Conservation (phyloP, 176 grass and related monocot species). For the Alopecurus myosuroides region DNA sequence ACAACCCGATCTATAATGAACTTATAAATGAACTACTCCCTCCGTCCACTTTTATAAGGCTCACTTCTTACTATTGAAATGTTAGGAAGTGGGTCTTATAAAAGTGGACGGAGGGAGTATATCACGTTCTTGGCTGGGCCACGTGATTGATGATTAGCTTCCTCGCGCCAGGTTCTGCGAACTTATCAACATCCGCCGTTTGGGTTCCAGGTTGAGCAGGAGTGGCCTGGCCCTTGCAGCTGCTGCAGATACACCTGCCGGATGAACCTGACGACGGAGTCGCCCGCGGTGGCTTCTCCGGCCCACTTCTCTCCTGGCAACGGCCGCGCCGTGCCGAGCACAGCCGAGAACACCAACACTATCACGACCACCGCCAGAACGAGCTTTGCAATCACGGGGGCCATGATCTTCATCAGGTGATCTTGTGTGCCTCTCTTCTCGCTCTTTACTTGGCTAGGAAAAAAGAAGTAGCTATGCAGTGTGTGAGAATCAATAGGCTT, state of each 20-base stretch:
- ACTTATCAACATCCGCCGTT: slow-evolving; percentile 31
- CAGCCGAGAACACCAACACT: slow-evolving; percentile 14
- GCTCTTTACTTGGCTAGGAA: background rate
- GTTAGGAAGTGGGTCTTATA: too few species aligned
- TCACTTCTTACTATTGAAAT: too few species aligned
- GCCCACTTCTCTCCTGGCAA: background rate
- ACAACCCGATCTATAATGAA: background rate
- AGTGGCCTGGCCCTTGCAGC: slow-evolving; percentile 14
- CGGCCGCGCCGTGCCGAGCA: slow-evolving; percentile 9
- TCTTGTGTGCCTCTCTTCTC: background rate
- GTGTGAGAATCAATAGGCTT: background rate
- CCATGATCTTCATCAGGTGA: slow-evolving; percentile 2
- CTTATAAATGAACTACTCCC: background rate
- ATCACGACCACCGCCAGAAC: slow-evolving; percentile 11
- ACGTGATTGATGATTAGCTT: background rate
- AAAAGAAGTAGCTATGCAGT: background rate
- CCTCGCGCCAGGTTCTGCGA: background rate
- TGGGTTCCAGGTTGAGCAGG: slow-evolving; percentile 25
- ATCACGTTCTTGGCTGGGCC: background rate
- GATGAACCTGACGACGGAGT: slow-evolving; percentile 24
- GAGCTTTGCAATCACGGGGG: background rate
- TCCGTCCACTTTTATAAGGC: too few species aligned
- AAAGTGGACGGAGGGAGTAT: too few species aligned
- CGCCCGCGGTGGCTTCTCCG: background rate
- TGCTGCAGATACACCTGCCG: slow-evolving; percentile 18